Evolutionary conservation across 257 asterid genomes (phyloP), one percentile per base, ranked within the genome.

Genomic region (Ilex asprella): DNA sequence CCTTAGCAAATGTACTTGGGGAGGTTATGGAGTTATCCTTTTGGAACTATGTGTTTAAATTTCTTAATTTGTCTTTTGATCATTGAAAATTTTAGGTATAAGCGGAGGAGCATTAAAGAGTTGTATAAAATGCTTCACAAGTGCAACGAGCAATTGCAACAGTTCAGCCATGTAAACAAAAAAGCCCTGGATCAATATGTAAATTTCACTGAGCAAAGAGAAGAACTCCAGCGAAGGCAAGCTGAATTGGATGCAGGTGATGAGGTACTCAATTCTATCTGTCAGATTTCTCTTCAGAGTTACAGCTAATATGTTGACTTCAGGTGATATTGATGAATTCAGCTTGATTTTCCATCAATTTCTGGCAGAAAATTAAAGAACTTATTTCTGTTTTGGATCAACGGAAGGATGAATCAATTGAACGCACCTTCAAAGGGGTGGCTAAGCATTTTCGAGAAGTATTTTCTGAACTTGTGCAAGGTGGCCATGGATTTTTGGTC

Each of bases 331-430:
- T 62, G 59, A 55, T 52, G 56, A 55, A 52, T 58, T 63, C 46
- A 10, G 58, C 39, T 67, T 79, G 57, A 55, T 43, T 62, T 67
- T 30, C 52, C 58, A 55, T 58, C 68, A 30, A 64, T 70, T 64
- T 68, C 39, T 70, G 73, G 67, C 82, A 93, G 99, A 93, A 93
- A 93, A 93, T 93, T 79, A 83, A 87, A 80, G 99, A 93, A 64
- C 97, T 93, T 74, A 84, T 93, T 80, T 66, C 82, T 58, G 95
- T 85, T 69, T 71, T 93, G 86, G 99, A 93, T 81, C 85, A 85
- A 97, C 85, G 99, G 78, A 93, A 93, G 79, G 99, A 93, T 72
- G 97, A 93, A 76, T 93, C 99, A 12, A 93, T 93, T 66, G 99
- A 93, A 70, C 99, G 97, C 58, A 93, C 99, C 7, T 93, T 89